These are phyloP conservation scores for Moesziomyces parantarcticus DNA, from an alignment of 1,284 basidiomycete species.

Conservation along the genomic window DNA sequence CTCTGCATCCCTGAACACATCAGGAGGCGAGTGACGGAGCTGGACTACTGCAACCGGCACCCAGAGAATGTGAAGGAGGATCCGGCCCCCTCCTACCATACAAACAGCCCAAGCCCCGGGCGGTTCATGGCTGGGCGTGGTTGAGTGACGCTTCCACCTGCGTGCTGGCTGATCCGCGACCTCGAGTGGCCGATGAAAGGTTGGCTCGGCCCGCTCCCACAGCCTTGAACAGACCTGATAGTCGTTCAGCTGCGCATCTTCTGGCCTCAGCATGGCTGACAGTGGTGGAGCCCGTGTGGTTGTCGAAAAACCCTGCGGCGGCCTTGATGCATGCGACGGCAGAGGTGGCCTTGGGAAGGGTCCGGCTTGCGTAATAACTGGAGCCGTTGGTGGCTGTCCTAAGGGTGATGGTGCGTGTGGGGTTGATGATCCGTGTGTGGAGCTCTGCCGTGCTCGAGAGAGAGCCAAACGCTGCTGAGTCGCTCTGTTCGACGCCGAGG, in stretches of 20 bases:
- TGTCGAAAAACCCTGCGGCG: background rate
- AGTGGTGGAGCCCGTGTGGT: slow-evolving; percentile 25
- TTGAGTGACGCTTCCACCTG: background rate
- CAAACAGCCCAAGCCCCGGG: too few species aligned
- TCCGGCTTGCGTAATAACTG: too few species aligned
- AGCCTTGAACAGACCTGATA: slow-evolving; percentile 18
- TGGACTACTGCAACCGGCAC: too few species aligned
- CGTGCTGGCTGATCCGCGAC: background rate
- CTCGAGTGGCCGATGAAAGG: slow-evolving; percentile 25
- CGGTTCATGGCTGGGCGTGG: background rate
- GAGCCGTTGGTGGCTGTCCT: background rate
- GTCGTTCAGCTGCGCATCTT: slow-evolving; percentile 48
- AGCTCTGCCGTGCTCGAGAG: background rate
- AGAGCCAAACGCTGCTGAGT: background rate
- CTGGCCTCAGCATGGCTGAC: slow-evolving; percentile 22
- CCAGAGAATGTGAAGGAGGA: too few species aligned
- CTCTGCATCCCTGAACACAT: too few species aligned
- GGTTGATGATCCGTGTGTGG: too few species aligned
- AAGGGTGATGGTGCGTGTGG: background rate
- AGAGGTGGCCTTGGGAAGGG: background rate
- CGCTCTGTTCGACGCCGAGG: slow-evolving; percentile 14
- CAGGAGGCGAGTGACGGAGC: too few species aligned
- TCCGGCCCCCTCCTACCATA: too few species aligned
- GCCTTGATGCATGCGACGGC: background rate
- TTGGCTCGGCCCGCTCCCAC: slow-evolving; percentile 38